Conservation (phyloP, 805 yeast species). For the Debaryomyces maramus region DNA sequence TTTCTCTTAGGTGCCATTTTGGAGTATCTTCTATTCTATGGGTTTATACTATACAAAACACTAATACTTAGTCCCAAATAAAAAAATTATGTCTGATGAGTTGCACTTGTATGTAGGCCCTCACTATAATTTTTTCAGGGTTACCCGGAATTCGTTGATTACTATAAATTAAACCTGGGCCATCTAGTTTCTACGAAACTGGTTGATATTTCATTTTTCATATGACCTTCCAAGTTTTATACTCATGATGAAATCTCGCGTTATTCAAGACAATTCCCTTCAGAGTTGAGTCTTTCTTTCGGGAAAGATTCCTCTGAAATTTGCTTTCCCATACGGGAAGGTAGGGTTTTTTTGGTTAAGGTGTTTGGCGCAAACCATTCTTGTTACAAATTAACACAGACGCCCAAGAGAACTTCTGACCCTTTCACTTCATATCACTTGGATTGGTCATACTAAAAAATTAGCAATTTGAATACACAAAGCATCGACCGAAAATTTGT, state of each 20-base stretch:
- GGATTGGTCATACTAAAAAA: conserved; percentile 7
- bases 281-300: conserved; percentile 37
- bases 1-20: conserved; percentile 27
- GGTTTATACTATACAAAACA: neutral
- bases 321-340: conserved; percentile 31
- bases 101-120: conserved; percentile 2
- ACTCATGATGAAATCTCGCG: conserved; percentile 64
- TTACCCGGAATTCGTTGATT: conserved; percentile 9
- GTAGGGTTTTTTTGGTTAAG: conserved; percentile 46
- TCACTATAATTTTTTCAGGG: conserved; percentile 6
- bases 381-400: conserved; percentile 44
- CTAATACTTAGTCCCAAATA: neutral
- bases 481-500: neutral
- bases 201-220: conserved; percentile 22
- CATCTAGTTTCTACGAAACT: conserved; percentile 2
- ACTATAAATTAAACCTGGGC: conserved; percentile 16
- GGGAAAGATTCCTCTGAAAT: conserved; percentile 35
- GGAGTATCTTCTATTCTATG: too few relatives aligned
- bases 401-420: conserved; percentile 48
- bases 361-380: conserved; percentile 51
- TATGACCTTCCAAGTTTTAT: conserved; percentile 70
- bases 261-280: conserved; percentile 46
- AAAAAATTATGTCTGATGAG: conserved; percentile 10
- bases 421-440: conserved; percentile 18
- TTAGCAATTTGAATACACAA: neutral